Percentiles rank a stretch among this genome's conserved stretches.
phyloP scores from a whole-genome alignment of 805 yeast genomes.

The Monosporozyma yasuniensis region DNA sequence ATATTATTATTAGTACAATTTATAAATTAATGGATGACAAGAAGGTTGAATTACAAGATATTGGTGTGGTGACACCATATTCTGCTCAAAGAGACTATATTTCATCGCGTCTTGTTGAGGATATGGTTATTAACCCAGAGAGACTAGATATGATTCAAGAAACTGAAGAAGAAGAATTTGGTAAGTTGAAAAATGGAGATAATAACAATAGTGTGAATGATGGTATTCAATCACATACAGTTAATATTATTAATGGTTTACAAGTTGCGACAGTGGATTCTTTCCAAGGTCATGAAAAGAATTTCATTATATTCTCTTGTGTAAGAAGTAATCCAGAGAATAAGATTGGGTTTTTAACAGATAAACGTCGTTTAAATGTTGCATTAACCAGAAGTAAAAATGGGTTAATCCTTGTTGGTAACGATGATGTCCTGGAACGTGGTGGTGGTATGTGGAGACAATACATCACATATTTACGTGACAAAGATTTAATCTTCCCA shows the following conservation, averaged over 20 bases:
- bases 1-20: slow-evolving; percentile 39
- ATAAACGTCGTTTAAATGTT: background rate
- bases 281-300: slow-evolving; percentile 86
- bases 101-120: slow-evolving; percentile 41
- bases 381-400: slow-evolving; percentile 39
- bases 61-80: slow-evolving; percentile 69
- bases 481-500: slow-evolving; percentile 26
- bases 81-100: slow-evolving; percentile 63
- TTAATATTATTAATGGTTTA: slow-evolving; percentile 35
- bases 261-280: slow-evolving; percentile 69
- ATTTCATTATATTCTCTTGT: slow-evolving; percentile 66
- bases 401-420: slow-evolving; percentile 57
- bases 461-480: slow-evolving; percentile 36
- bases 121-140: slow-evolving; percentile 48
- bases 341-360: slow-evolving; percentile 48
- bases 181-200: background rate
- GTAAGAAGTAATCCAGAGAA: slow-evolving; percentile 55
- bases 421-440: slow-evolving; percentile 38
- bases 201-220: slow-evolving; percentile 15
- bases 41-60: slow-evolving; percentile 39
- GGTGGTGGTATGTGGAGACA: slow-evolving; percentile 45
- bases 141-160: slow-evolving; percentile 40
- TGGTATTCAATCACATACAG: slow-evolving; percentile 7
- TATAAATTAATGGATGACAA: slow-evolving; percentile 46
- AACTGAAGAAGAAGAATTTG: slow-evolving; percentile 53